Evolutionary conservation across 768 basidiomycete species (phyloP).

Genomic region (Suillus discolor): DNA sequence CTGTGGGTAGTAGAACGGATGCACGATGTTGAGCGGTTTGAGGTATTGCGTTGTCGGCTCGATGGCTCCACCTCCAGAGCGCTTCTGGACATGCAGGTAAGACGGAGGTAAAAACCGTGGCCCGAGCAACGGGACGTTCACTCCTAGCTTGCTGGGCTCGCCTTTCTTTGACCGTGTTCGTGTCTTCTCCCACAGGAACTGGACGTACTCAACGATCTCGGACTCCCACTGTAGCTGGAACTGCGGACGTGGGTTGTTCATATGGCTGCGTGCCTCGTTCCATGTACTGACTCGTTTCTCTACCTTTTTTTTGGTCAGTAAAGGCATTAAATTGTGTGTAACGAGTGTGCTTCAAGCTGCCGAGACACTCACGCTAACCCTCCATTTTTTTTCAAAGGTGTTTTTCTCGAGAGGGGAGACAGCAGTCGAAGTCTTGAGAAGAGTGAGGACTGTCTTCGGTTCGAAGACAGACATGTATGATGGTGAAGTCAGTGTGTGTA

Average conservation of each 20-base stretch:
- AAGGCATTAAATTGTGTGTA: neutral
- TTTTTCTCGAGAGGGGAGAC: neutral
- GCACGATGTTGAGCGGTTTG: slow-evolving; percentile 12
- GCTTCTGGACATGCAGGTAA: slow-evolving; percentile 16
- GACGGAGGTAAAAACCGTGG: slow-evolving; percentile 24
- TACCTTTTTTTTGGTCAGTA: neutral
- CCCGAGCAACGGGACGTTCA: slow-evolving; percentile 21
- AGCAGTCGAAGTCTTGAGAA: neutral
- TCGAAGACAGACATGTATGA: slow-evolving; percentile 16
- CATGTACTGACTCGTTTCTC: slow-evolving; percentile 3
- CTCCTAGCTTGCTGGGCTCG: slow-evolving; percentile 1
- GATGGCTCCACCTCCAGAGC: slow-evolving; percentile 5
- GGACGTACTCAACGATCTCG: slow-evolving; percentile 21
- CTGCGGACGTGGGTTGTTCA: neutral
- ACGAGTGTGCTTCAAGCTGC: neutral
- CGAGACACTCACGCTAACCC: slow-evolving; percentile 5
- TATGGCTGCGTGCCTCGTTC: slow-evolving; percentile 1
- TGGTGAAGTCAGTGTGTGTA: neutral
- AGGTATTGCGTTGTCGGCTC: slow-evolving; percentile 18
- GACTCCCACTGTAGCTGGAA: slow-evolving; percentile 26
- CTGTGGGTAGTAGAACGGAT: slow-evolving; percentile 14
- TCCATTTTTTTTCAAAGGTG: slow-evolving; percentile 8
- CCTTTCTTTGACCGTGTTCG: slow-evolving; percentile 7
- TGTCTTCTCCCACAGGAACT: slow-evolving; percentile 15
- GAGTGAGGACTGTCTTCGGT: slow-evolving; percentile 8